phyloP scores from a whole-genome alignment of 176 grass and related monocot genomes.

The Bothriochloa decipiens region DNA sequence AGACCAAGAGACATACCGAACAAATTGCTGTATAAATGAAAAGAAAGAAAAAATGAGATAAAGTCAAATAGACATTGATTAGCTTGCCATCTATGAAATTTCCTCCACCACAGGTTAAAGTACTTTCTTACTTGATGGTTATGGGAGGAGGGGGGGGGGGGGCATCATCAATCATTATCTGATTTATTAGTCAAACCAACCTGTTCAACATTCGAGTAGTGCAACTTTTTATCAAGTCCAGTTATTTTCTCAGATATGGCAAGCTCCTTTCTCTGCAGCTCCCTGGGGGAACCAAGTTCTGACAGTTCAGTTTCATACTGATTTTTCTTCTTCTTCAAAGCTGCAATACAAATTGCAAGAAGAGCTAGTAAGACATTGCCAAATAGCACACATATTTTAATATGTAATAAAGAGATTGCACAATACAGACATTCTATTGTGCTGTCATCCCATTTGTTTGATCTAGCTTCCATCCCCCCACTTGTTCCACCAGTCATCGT shows the following conservation, averaged over 20 bases:
- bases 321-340: conserved; percentile 83
- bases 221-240: conserved; percentile 86
- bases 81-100: not conserved
- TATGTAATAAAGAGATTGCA: conserved; percentile 23
- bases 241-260: conserved; percentile 92
- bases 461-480: conserved; percentile 99
- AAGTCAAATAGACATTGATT: not conserved
- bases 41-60: not conserved
- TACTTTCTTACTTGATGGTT: not conserved
- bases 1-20: not conserved
- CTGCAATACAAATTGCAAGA: conserved; percentile 58
- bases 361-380: conserved; percentile 30
- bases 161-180: not conserved
- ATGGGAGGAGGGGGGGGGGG: too few species aligned
- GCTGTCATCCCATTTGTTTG: conserved; percentile 98
- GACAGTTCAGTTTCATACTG: conserved; percentile 78
- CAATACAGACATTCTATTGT: conserved; percentile 66
- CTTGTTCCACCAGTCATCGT: conserved; percentile 99
- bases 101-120: not conserved
- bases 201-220: conserved; percentile 87
- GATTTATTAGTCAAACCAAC: conserved; percentile 40
- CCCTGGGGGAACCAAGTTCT: conserved; percentile 77
- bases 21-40: not conserved
- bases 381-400: conserved; percentile 12
- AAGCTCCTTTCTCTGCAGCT: conserved; percentile 87